Base-by-base conservation (phyloP, 306 rosid genomes). In the Gleditsia sinensis region DNA sequence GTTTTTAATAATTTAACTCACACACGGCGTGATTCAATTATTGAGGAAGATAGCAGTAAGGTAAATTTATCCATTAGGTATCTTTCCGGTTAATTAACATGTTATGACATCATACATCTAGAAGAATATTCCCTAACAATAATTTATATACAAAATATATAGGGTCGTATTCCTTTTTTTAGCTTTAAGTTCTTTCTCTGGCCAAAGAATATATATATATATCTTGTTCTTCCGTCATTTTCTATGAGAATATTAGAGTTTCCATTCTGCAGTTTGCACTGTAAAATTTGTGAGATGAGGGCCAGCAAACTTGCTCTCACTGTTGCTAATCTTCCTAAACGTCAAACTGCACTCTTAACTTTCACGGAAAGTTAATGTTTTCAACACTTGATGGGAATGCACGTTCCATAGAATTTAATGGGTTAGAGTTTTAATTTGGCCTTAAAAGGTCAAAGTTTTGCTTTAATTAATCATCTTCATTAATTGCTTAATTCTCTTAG, bases 321-420 rank as follows among this genome's bases (percentile, higher is more conserved):
- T n/a, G n/a, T n/a, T n/a, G n/a, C n/a, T n/a, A n/a, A n/a, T n/a
- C n/a, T n/a, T n/a, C n/a, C n/a, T n/a, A n/a, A n/a, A n/a, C n/a
- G n/a, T n/a, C n/a, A n/a, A n/a, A n/a, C 6, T 9, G 21, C 71
- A 45, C 39, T 14, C 27, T n/a, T 17, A 17, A 33, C 78, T 49
- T 65, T 46, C 57, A 68, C 59, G 70, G 40, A 55, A 64, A 71
- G 72, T 54, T 54, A 71, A 14, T 46, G 34, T 34, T n/a, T n/a
- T 40, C 55, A 49, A 60, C 59, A 27, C 60, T 55, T 30, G 12
- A 1, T 28, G 46, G 81, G 58, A 78, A 30, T n/a, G n/a, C n/a
- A n/a, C n/a, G 67, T 62, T 62, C 76, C 17, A 60, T n/a, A 28
- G 7, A 42, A 62, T 62, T n/a, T 53, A n/a, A 40, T 71, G 61